Base-by-base conservation (phyloP, 2,329 filamentous ascomycete species). In the Zarea fungicola region DNA sequence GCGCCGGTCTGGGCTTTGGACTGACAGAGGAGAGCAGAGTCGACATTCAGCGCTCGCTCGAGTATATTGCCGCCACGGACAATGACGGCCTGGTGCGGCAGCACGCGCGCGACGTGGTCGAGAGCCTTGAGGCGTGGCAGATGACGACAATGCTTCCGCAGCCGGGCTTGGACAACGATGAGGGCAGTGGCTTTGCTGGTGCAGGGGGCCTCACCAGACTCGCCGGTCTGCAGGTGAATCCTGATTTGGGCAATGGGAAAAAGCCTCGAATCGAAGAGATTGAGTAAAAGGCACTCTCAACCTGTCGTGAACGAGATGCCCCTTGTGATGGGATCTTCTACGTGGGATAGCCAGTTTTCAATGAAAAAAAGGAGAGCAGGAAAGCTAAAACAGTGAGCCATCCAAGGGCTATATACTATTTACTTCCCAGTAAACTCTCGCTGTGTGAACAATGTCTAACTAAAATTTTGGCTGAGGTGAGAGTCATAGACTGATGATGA, bases 81-180 rank as follows among this genome's bases (percentile, higher is more conserved):
- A 76, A 73, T 21, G 86, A 90, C 60, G 83, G 77, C 0, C 65
- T 90, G 35, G 85, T 87, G 10, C 75, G 75, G 53, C 75, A 83
- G 56, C 84, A 89, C 63, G 84, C 84, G 3, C 68, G 66, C 26
- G 83, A 83, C 56, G 82, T 84, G n/a, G 62, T 82, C 10, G 85
- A 88, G 61, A 84, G 78, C 42, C 60, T 89, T 52, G 76, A 83
- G 55, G 78, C 75, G 50, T 84, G 80, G 78, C 73, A 75, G 50
- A 65, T 84, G 62, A 72, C 76, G 47, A 70, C 64, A 45, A 55
- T 81, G 48, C 60, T 80, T 35, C 72, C 43, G 22, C 22, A 19
- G 6, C 7, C 37, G 70, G 21, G 53, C 65, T 19, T 56, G 55
- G 40, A 51, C 60, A 42, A 56, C 55, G 16, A 6, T 18, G 16